Evolutionary conservation across 2,329 filamentous ascomycete genomes (phyloP).

Genomic region (Sporothrix mexicana): DNA sequence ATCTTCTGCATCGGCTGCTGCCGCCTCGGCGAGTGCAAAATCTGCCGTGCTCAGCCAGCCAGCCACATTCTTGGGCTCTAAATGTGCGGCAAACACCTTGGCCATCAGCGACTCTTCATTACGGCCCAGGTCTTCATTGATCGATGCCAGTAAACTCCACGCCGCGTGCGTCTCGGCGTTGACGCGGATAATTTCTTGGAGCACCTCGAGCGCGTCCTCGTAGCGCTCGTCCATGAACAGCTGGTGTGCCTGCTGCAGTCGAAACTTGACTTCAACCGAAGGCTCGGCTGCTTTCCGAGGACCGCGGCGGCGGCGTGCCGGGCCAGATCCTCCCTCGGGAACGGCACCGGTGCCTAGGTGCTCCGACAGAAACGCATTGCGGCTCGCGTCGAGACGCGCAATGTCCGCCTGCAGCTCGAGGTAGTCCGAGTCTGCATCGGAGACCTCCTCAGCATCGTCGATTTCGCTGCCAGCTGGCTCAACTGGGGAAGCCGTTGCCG

Average conservation of each 20-base stretch:
- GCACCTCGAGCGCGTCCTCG: conserved; percentile 62
- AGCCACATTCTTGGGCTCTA: conserved; percentile 64
- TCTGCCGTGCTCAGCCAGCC: conserved; percentile 66
- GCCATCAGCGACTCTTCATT: conserved; percentile 63
- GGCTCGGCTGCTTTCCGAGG: conserved; percentile 69
- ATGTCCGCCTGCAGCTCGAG: conserved; percentile 49
- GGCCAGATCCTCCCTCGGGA: conserved; percentile 17
- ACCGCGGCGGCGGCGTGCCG: conserved; percentile 46
- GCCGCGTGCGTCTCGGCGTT: conserved; percentile 71
- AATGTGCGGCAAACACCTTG: conserved; percentile 66
- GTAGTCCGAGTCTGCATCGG: conserved; percentile 51
- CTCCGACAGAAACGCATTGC: conserved; percentile 45
- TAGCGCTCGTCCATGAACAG: conserved; percentile 69
- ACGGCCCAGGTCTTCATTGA: conserved; percentile 66
- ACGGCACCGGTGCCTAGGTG: conserved; percentile 39
- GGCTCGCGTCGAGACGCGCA: conserved; percentile 47
- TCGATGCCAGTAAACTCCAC: conserved; percentile 66
- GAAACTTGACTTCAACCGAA: conserved; percentile 71
- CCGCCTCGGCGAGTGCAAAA: conserved; percentile 59
- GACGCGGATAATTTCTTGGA: conserved; percentile 69
- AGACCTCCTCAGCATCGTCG: conserved; percentile 40
- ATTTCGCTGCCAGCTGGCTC: conserved; percentile 34
- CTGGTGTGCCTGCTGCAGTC: conserved; percentile 69
- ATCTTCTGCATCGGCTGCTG: conserved; percentile 46
- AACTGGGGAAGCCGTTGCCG: background rate